Base-by-base conservation (phyloP, 768 basidiomycete genomes). In the Lactarius hatsudake region DNA sequence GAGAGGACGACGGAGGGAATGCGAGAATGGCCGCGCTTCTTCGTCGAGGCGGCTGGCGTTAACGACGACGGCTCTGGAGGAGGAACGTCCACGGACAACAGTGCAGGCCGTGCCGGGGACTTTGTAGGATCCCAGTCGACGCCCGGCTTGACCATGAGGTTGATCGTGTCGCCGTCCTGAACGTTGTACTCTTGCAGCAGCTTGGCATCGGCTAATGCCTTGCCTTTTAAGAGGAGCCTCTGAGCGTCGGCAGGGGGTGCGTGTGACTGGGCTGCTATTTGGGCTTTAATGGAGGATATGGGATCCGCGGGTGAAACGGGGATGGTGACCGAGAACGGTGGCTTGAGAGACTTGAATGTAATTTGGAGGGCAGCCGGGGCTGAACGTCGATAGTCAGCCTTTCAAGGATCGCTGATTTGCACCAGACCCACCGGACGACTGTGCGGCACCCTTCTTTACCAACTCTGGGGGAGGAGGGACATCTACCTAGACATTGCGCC, bases 291-390 rank as follows among this genome's bases (percentile, higher is more conserved):
- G 55, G 86, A 76, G 51, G 84, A 78, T 77, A 99, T 86, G 60
- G 94, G 85, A 75, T 97, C 93, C n/a, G 93, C 89, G 42, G 86
- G 84, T 58, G 88, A 86, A 15, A 93, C 84, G 57, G 86, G 75
- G 70, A 98, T 81, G 34, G 86, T 81, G 79, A 91, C 90, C 0
- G 88, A 79, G 57, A 87, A 83, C 28, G 93, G 80, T 0, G 97
- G 97, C 75, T 98, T 98, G 73, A 87, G 81, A 58, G 93, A 97
- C 78, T 97, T 98, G 83, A 99, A 87, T 61, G 86, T 90, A 71
- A 99, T 78, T 26, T 80, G 81, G 71, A 98, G 78, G 36, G 84
- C 77, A 60, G 82, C 78, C 71, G 57, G 28, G 23, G 45, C 61
- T 67, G 48, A 62, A 26, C 62, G n/a, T 59, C 38, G 45, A 62